These are phyloP conservation scores for Melocanna baccifera DNA, from an alignment of 176 grass and related monocot genomes.

Conservation along the genomic window DNA sequence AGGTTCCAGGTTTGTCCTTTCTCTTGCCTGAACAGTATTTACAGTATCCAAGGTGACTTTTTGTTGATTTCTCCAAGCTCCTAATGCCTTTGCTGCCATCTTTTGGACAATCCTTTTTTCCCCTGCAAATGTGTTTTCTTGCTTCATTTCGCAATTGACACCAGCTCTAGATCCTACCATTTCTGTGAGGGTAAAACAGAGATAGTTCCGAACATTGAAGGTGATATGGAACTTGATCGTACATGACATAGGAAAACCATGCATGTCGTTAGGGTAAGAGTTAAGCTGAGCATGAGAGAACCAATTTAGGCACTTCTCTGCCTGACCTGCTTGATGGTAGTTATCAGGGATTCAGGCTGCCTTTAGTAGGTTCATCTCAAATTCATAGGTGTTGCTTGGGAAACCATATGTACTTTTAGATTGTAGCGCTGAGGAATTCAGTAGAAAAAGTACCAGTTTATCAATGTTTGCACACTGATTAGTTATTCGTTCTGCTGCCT, in stretches of 20 bases:
- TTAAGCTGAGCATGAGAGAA: constrained; percentile 2
- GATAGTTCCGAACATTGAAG: background rate
- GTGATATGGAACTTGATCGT: background rate
- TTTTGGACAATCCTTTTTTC: background rate
- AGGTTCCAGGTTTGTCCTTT: constrained; percentile 91
- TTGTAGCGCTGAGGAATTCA: background rate
- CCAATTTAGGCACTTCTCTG: background rate
- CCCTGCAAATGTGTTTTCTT: background rate
- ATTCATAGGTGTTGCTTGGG: background rate
- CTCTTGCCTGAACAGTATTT: constrained; percentile 79
- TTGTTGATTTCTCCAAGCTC: background rate
- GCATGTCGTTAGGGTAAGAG: background rate
- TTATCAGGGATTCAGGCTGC: background rate
- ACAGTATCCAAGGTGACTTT: constrained; percentile 80
- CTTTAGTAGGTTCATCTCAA: background rate
- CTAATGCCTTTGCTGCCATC: background rate
- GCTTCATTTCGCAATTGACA: background rate
- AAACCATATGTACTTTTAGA: background rate
- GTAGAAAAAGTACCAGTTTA: background rate
- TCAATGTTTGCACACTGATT: background rate
- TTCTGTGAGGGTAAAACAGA: background rate
- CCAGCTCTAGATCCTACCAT: constrained; percentile 3
- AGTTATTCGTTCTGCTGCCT: background rate
- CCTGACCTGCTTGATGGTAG: background rate
- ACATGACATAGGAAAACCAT: background rate